Evolutionary conservation across 352 stramenopile species (phyloP), one percentile per base, ranked within the genome.

Genomic region (Pythium apleroticum): DNA sequence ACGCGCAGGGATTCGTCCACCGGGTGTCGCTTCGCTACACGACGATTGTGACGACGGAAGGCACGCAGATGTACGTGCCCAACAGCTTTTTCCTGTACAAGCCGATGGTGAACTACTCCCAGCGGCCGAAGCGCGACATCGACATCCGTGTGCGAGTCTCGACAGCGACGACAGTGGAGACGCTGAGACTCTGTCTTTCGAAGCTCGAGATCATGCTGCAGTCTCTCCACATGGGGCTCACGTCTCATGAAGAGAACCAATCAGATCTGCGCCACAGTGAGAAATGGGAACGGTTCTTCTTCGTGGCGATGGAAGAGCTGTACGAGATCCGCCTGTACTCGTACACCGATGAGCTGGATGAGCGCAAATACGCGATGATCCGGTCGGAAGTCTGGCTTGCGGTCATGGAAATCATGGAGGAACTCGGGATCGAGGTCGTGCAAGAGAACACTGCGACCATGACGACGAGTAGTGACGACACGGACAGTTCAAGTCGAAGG

Each of bases 71-170:
- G 19, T 95, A 86, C 61, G 77, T 96, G 22, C 85, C 85, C 27
- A 95, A 95, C 71, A 95, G 86, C 60, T 95, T 93, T 63, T 96
- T 96, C 57, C 68, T 96, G n/a, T 96, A 93, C 80, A 93, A 93
- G 52, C 88, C 85, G 25, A 94, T 96, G 88, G 80, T 96, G 31
- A 96, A 96, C 60, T 96, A 86, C 60, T 89, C 86, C 48, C 84
- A 95, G 59, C 84, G 85, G 0, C 88, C 88, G 2, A 96, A 96
- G 61, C 77, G 84, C 30, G 81, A 93, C 49, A 81, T 96, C 28
- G 80, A 94, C 57, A 82, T 96, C 24, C 78, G 76, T 22, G 75
- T 94, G 12, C 67, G 73, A 25, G 83, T 96, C 8, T 83, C 84
- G 3, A 67, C 74, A 10, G 57, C 69, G 37, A 93, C 85, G 12